phyloP scores from a whole-genome alignment of 495 filamentous ascomycete genomes.

The Aspergillus bertholletiae region DNA sequence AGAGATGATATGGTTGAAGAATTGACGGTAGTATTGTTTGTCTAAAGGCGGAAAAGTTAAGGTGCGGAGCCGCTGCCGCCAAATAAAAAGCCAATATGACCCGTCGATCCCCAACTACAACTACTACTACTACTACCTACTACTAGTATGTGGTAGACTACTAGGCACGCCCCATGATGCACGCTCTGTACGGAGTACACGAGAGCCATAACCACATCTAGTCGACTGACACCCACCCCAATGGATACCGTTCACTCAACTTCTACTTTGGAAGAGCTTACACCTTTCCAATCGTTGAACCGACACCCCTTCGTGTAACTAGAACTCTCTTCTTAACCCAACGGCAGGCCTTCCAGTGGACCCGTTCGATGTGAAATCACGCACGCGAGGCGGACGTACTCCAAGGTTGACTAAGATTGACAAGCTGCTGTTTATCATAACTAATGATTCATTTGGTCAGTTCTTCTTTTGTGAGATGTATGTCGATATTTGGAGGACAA shows the following conservation, averaged over 20 bases:
- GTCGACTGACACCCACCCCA: background rate
- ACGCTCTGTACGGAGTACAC: no score
- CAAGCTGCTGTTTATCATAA: background rate
- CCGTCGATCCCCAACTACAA: conserved; percentile 4
- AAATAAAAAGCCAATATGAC: conserved; percentile 1
- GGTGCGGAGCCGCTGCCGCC: conserved; percentile 18
- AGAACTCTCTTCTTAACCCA: conserved; percentile 26
- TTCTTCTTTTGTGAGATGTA: background rate
- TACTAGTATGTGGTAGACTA: no score
- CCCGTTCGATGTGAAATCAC: conserved; percentile 26
- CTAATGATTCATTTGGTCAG: background rate
- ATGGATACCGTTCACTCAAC: background rate
- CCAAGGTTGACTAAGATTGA: background rate
- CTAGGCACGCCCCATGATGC: no score
- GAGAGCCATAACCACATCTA: background rate
- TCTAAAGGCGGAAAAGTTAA: background rate
- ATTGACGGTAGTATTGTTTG: no score
- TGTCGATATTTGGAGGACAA: background rate
- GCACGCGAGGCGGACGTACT: background rate
- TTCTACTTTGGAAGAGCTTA: conserved; percentile 12
- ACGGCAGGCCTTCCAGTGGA: conserved; percentile 36
- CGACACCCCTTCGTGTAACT: conserved; percentile 30
- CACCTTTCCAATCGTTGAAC: conserved; percentile 28
- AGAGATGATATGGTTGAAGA: no score
- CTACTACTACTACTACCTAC: no score